Base-by-base conservation (phyloP, 169 alveolate species). In the Babesia bigemina region DNA sequence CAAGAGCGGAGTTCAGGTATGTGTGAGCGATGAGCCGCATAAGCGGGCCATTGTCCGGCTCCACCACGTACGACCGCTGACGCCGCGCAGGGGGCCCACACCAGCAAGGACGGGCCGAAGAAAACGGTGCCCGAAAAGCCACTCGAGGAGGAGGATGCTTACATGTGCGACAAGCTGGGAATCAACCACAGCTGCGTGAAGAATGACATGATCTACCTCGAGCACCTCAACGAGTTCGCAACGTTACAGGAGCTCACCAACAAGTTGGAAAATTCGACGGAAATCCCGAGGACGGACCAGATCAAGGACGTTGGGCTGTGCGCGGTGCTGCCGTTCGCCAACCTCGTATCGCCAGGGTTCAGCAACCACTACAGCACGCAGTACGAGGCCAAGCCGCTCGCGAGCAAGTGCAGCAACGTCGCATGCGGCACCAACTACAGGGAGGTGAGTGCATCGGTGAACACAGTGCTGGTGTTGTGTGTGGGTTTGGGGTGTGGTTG, bases 311-410 rank as follows among this genome's bases (percentile, higher is more conserved):
- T 3, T 11, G 48, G 13, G 16, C 24, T 16, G 26, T 7, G 44
- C 47, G n/a, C n/a, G 47, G 16, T 58, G 44, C 0, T 12, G 22
- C 66, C 66, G 26, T 58, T 58, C 26, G 66, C 66, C 26, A 42
- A 58, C 21, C 28, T 65, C 45, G 65, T 76, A 48, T 26, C 58
- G n/a, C 86, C 86, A 4, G 73, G 70, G 19, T 44, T 17, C 33
- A 12, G 61, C 24, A 56, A 48, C 29, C 86, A 81, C n/a, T 65
- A 76, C 73, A 14, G 66, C 49, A 11, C 17, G n/a, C 66, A 58
- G 66, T 58, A 58, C 49, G 66, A 58, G 21, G n/a, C n/a, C n/a
- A 42, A 58, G 42, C 44, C 48, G 47, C 2, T 7, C n/a, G 26
- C 6, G n/a, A 42, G 19, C 48, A 11, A 11, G 22, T 58, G 66